Evolutionary conservation across 1,284 basidiomycete genomes (phyloP), one percentile per base, ranked within the genome.

Genomic region (Ustilago hordei): DNA sequence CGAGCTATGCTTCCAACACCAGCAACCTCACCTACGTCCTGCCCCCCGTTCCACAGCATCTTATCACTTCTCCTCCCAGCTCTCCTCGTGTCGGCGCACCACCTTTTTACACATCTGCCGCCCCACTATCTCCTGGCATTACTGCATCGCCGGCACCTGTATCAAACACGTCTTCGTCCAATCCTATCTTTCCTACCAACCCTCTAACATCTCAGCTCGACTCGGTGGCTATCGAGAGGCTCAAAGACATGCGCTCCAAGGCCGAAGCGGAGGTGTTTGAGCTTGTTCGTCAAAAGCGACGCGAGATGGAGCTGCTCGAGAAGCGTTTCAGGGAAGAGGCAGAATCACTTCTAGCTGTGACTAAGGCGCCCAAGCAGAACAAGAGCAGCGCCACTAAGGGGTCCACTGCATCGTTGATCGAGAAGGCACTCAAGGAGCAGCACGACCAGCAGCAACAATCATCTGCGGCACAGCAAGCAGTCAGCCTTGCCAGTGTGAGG

Each of bases 231-330:
- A 62, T 77, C 39, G 75, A 77, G n/a, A 64, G 65, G 35, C 71
- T 80, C 41, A 73, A 73, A 28, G 73, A 75, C 28, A 55, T 77
- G 65, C 70, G 78, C 13, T 59, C 75, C 47, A 77, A 71, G 34
- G 78, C 78, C 4, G 78, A 80, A 47, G 75, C 75, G 4, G 75
- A 80, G 53, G 65, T 80, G 7, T 72, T 77, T n/a, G 71, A 80
- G 47, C 65, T 80, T 23, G 71, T 80, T 3, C 67, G 75, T 11
- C 70, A 74, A 47, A 77, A 75, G 75, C 62, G 75, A 17, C 64
- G 78, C 50, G 78, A 80, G 66, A 71, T 80, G 69, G 78, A 80
- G 56, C 63, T 38, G 19, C 56, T 80, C 31, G 69, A 77, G 38
- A 77, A 74, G 63, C 59, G 78, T 7, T 55, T 71, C 48, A 61